Percentiles rank a stretch among this genome's conserved stretches.
These are phyloP conservation scores for Collybia sordida DNA, from an alignment of 768 basidiomycete genomes.

Conservation along the genomic window DNA sequence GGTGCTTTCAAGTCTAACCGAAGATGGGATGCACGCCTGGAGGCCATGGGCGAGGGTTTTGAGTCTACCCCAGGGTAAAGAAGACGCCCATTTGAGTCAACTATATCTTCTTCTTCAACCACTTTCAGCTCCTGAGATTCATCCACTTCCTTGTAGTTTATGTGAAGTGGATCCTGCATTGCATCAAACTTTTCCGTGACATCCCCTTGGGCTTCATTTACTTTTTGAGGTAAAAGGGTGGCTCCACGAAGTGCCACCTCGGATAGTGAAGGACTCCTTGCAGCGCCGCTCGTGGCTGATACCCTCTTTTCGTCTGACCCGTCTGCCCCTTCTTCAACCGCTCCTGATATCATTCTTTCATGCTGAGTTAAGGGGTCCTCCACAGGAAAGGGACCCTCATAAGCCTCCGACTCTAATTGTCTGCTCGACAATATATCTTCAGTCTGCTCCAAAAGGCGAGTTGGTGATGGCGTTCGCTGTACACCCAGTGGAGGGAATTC, in stretches of 20 bases:
- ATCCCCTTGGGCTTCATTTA: neutral
- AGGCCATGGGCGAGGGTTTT: conserved; percentile 25
- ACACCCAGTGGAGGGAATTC: neutral
- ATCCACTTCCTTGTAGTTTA: neutral
- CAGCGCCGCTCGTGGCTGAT: neutral
- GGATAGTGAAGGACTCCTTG: neutral
- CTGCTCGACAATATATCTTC: neutral
- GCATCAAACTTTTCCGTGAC: conserved; percentile 5
- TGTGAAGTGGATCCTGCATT: conserved; percentile 9
- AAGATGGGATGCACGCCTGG: conserved; percentile 42
- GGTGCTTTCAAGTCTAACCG: conserved; percentile 48
- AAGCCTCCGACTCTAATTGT: neutral
- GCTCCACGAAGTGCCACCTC: neutral
- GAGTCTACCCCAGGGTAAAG: conserved; percentile 23
- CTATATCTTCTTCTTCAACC: conserved; percentile 21
- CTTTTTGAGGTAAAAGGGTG: neutral
- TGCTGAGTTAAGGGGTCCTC: conserved; percentile 9
- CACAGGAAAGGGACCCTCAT: neutral
- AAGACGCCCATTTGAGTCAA: conserved; percentile 24
- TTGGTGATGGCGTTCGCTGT: too few relatives aligned
- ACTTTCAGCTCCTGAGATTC: conserved; percentile 14
- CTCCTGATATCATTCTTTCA: conserved; percentile 24
- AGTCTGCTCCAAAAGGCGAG: neutral
- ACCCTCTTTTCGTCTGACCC: neutral
- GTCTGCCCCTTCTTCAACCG: conserved; percentile 10